Percentiles rank a stretch among this genome's conserved stretches.
Evolutionary conservation across 768 basidiomycete species (phyloP).

Genomic region (Suillus luteus): DNA sequence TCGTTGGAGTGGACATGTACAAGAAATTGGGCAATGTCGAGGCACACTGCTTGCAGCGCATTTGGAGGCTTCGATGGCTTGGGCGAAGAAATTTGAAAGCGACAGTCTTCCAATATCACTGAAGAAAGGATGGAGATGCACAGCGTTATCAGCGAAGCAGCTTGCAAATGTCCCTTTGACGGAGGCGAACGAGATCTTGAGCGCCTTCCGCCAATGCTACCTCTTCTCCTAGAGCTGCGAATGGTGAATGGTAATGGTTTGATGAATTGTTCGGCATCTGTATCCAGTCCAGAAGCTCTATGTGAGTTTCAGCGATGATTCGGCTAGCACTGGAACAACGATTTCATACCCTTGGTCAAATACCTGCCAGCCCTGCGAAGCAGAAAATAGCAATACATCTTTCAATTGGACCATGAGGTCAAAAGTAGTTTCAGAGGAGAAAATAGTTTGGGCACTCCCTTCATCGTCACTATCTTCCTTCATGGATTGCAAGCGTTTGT

Average conservation of each 20-base stretch:
- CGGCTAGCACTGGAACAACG: not conserved
- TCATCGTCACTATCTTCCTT: slow-evolving; percentile 39
- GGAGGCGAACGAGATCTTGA: slow-evolving; percentile 55
- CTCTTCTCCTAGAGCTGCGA: slow-evolving; percentile 32
- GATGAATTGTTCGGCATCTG: not conserved
- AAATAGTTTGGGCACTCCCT: slow-evolving; percentile 38
- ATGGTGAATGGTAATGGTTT: slow-evolving; percentile 46
- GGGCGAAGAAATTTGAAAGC: slow-evolving; percentile 58
- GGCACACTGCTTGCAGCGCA: slow-evolving; percentile 66
- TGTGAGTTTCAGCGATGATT: not conserved
- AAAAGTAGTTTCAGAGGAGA: slow-evolving; percentile 67
- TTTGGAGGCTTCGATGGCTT: slow-evolving; percentile 72
- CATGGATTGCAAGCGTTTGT: slow-evolving; percentile 15
- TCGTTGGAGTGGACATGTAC: slow-evolving; percentile 54
- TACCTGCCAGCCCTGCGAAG: slow-evolving; percentile 60
- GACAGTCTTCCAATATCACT: slow-evolving; percentile 70
- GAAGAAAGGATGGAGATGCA: slow-evolving; percentile 65
- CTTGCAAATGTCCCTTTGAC: slow-evolving; percentile 32
- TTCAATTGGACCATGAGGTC: slow-evolving; percentile 64
- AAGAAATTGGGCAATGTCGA: slow-evolving; percentile 75
- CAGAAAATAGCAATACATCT: slow-evolving; percentile 58
- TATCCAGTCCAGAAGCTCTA: slow-evolving; percentile 6
- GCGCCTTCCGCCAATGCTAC: slow-evolving; percentile 44
- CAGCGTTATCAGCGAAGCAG: slow-evolving; percentile 56
- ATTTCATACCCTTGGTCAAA: slow-evolving; percentile 52